Evolutionary conservation across 2,329 filamentous ascomycete species (phyloP).

Genomic region (Neonectria sp.): DNA sequence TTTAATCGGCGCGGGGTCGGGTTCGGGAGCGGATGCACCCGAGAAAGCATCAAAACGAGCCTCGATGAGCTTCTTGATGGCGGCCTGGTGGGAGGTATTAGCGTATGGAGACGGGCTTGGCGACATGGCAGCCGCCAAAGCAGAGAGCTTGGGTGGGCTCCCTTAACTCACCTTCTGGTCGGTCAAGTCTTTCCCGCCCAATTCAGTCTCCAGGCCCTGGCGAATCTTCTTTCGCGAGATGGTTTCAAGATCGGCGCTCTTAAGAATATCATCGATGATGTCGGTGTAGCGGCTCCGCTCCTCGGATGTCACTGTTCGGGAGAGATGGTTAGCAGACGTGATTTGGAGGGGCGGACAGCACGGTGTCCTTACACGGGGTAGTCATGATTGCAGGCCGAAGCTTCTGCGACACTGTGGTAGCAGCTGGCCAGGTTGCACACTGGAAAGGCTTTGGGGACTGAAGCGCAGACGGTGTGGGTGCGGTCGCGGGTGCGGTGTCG

Average conservation of each 20-base stretch:
- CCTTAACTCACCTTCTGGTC: conserved; percentile 67
- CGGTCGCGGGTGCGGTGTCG: conserved; percentile 30
- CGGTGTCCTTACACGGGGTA: conserved; percentile 43
- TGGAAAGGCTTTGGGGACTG: conserved; percentile 4
- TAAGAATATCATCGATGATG: conserved; percentile 73
- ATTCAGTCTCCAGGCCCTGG: conserved; percentile 67
- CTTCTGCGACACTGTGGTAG: conserved; percentile 15
- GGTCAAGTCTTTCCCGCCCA: conserved; percentile 71
- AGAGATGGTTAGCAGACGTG: conserved; percentile 24
- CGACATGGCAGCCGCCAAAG: not conserved
- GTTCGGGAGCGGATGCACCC: conserved; percentile 53
- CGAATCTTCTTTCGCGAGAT: conserved; percentile 76
- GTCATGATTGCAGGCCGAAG: conserved; percentile 42
- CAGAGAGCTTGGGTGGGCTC: conserved; percentile 8
- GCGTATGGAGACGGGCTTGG: conserved; percentile 8
- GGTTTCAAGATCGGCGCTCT: conserved; percentile 72
- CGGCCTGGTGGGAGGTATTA: conserved; percentile 62
- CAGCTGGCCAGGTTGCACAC: conserved; percentile 31
- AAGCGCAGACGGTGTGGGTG: conserved; percentile 19
- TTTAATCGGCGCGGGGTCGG: conserved; percentile 53
- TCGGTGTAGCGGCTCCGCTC: conserved; percentile 68
- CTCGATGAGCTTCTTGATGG: conserved; percentile 81
- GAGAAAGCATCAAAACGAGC: conserved; percentile 81
- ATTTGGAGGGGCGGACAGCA: conserved; percentile 8
- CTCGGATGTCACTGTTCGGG: conserved; percentile 62